phyloP scores from a whole-genome alignment of 108 stramenopile species.

The Nannochloropsis oceanica region DNA sequence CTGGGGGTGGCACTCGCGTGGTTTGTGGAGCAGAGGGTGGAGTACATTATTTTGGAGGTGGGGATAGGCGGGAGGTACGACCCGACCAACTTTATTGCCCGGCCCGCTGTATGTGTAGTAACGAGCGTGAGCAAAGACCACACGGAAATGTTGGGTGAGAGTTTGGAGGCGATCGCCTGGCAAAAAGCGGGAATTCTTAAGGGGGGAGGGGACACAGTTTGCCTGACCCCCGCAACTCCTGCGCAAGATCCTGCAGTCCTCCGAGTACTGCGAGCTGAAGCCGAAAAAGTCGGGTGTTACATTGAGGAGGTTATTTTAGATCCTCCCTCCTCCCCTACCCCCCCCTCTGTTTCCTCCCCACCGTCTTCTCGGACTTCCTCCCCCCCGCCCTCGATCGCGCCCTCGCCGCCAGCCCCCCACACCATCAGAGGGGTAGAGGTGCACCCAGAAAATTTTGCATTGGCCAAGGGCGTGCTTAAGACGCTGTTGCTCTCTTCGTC shows the following conservation, averaged over 20 bases:
- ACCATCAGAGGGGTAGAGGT: neutral
- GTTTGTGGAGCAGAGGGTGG: neutral
- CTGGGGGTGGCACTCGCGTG: slow-evolving; percentile 2
- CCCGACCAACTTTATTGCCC: slow-evolving; percentile 27
- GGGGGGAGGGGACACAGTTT: neutral
- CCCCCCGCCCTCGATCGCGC: neutral
- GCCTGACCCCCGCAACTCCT: neutral
- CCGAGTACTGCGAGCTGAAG: neutral
- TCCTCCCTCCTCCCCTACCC: neutral
- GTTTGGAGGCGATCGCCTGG: slow-evolving; percentile 6
- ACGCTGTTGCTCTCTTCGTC: neutral
- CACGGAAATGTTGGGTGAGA: neutral
- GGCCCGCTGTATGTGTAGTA: neutral
- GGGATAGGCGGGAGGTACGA: slow-evolving; percentile 28
- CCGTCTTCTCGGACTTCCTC: neutral
- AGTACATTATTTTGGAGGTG: slow-evolving; percentile 9
- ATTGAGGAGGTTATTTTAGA: neutral
- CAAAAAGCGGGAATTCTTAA: slow-evolving; percentile 12
- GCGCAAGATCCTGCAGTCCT: neutral
- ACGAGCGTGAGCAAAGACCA: slow-evolving; percentile 23
- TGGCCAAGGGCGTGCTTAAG: neutral
- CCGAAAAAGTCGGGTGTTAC: neutral
- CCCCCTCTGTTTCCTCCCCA: neutral
- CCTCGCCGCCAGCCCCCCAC: neutral
- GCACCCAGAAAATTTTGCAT: neutral